Conservation (phyloP, 352 stramenopile species). For the Nannochloropsis limnetica region DNA sequence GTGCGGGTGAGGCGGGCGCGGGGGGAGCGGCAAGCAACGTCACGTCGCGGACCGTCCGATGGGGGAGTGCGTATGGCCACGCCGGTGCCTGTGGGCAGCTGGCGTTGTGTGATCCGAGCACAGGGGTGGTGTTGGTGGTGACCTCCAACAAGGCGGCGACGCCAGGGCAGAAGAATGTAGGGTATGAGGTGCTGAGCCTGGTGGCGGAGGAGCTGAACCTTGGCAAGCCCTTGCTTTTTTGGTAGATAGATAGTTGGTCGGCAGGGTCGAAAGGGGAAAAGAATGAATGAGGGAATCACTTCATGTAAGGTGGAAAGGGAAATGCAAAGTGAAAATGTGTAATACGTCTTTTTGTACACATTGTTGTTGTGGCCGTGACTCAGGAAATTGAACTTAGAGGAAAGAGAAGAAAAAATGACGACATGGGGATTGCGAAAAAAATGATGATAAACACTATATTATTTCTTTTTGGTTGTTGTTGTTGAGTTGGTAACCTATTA, state of each 20-base stretch:
- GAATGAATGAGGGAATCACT: neutral
- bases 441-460: neutral
- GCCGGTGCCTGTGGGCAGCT: conserved; percentile 14
- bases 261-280: neutral
- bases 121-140: conserved; percentile 11
- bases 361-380: too few relatives aligned
- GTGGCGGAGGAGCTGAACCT: conserved; percentile 19
- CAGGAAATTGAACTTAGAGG: too few relatives aligned
- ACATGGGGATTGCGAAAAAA: too few relatives aligned
- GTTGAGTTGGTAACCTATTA: neutral
- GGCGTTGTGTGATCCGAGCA: conserved; percentile 25
- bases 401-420: too few relatives aligned
- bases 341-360: neutral
- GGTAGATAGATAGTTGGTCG: neutral
- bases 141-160: conserved; percentile 24
- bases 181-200: conserved; percentile 24
- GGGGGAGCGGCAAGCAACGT: neutral
- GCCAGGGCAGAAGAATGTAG: conserved; percentile 16
- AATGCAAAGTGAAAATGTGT: neutral
- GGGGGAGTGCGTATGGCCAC: neutral
- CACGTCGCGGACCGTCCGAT: neutral
- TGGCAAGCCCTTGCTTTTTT: neutral
- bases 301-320: neutral
- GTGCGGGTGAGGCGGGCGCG: neutral
- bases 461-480: neutral